Percentiles rank a stretch among this genome's conserved stretches.
These are phyloP conservation scores for rapeseed (Brassica napus) DNA, from an alignment of 345 rosid species.

Conservation along the genomic window Da-Ae NC_063438.1:14389501-14390000, in stretches of 20 bases:
- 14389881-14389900: background rate
- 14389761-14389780: background rate
- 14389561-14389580: background rate
- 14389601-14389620: too few species aligned
- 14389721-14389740: background rate
- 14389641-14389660: background rate
- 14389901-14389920: background rate
- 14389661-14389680: background rate
- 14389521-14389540: background rate
- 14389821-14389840: background rate
- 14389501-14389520: background rate
- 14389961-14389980: background rate
- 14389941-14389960: background rate
- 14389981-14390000: background rate
- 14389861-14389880: background rate
- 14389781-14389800: background rate
- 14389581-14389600: background rate
- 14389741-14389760: background rate
- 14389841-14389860: background rate
- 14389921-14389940: background rate
- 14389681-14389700: background rate
- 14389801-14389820: background rate
- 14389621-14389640: background rate
- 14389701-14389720: background rate
- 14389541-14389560: background rate